These are phyloP conservation scores for Dactylellina sp. DNA, from an alignment of 2,329 filamentous ascomycete species.

Conservation along the genomic window DNA sequence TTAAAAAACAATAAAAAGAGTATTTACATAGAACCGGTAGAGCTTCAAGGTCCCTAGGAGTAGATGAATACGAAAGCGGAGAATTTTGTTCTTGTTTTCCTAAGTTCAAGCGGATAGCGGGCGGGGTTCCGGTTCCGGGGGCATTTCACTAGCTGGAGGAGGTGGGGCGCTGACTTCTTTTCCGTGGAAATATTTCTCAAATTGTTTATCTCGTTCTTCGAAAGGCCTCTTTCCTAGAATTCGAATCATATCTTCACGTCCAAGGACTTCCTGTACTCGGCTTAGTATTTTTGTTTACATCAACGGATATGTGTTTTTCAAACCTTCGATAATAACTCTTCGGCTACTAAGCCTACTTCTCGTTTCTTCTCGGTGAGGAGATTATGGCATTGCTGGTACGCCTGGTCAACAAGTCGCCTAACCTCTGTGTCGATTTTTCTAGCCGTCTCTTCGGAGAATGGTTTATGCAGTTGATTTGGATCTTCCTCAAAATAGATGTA, in stretches of 20 bases:
- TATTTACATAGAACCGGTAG: constrained; percentile 24
- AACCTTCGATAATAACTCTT: constrained; percentile 85
- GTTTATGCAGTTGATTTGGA: constrained; percentile 86
- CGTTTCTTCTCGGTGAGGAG: constrained; percentile 86
- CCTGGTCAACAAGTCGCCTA: constrained; percentile 87
- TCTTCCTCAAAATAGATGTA: constrained; percentile 89
- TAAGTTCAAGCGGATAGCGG: constrained; percentile 20
- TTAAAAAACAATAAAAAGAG: background rate
- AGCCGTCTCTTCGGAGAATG: constrained; percentile 93
- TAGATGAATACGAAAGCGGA: constrained; percentile 11
- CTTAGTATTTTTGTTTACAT: background rate
- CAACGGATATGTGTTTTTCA: background rate
- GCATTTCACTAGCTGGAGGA: constrained; percentile 64
- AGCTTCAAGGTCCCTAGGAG: background rate
- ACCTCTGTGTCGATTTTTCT: constrained; percentile 93
- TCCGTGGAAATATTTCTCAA: constrained; percentile 89
- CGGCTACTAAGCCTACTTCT: constrained; percentile 88
- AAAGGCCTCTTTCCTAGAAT: constrained; percentile 86
- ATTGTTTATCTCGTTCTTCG: constrained; percentile 81
- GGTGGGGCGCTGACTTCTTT: constrained; percentile 71
- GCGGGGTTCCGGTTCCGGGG: constrained; percentile 55
- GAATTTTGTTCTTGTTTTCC: constrained; percentile 12
- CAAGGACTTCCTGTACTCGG: constrained; percentile 76
- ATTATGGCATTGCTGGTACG: constrained; percentile 88
- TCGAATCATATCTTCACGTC: constrained; percentile 90